These are phyloP conservation scores for Arthromyces matolae DNA, from an alignment of 768 basidiomycete species.

Conservation along the genomic window DNA sequence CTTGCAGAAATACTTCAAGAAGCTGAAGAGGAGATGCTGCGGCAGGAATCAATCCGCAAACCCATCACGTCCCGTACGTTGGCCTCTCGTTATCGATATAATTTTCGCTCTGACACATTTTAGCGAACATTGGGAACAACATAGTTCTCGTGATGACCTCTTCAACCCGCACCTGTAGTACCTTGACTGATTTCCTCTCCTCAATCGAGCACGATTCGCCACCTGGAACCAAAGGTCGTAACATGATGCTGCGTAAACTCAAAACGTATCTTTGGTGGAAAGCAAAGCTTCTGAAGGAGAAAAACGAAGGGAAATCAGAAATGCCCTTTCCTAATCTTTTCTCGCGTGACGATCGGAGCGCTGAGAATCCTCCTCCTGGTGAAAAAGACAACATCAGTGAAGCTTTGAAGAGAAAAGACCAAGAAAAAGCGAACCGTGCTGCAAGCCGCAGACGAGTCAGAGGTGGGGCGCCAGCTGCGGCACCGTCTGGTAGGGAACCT, in stretches of 20 bases:
- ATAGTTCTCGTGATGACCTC: conserved; percentile 86
- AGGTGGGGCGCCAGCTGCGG: conserved; percentile 56
- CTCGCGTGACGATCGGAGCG: conserved; percentile 19
- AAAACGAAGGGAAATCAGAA: conserved; percentile 29
- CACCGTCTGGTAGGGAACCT: conserved; percentile 11
- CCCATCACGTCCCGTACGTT: conserved; percentile 22
- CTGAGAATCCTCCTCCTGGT: conserved; percentile 24
- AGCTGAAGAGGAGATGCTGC: conserved; percentile 81
- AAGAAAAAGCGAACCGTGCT: conserved; percentile 51
- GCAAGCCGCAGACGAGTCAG: conserved; percentile 71
- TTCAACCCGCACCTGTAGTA: conserved; percentile 67
- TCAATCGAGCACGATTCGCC: conserved; percentile 55
- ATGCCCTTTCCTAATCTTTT: conserved; percentile 23
- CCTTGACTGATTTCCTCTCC: conserved; percentile 78
- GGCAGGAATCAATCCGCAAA: conserved; percentile 43
- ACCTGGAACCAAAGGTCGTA: conserved; percentile 59
- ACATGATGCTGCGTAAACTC: conserved; percentile 79
- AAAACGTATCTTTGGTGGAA: conserved; percentile 82
- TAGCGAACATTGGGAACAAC: conserved; percentile 56
- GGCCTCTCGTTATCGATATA: not conserved
- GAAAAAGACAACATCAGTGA: conserved; percentile 52
- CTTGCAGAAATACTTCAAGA: conserved; percentile 85
- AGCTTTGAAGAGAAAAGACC: conserved; percentile 76
- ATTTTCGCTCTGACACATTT: not conserved
- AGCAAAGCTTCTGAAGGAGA: conserved; percentile 40